Conservation (phyloP, 164 flowering plant genomes). For the Taxillus chinensis region DNA sequence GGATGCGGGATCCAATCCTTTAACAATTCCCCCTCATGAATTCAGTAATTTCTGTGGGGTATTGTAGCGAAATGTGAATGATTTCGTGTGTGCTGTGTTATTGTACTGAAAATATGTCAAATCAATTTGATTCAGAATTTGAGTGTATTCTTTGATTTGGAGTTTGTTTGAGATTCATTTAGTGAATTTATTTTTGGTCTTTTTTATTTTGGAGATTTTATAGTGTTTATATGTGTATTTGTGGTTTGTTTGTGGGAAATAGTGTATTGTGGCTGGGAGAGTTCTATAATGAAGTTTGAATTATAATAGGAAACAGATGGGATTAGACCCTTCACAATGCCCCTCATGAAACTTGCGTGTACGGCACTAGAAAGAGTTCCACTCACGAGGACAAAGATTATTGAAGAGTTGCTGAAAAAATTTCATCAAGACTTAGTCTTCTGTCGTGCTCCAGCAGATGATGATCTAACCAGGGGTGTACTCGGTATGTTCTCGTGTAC, state of each 20-base stretch:
- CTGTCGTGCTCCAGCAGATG: slow-evolving; percentile 73
- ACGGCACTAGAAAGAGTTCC: slow-evolving; percentile 97
- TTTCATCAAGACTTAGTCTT: slow-evolving; percentile 86
- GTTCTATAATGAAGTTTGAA: slow-evolving; percentile 11
- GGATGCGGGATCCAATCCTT: too few species aligned
- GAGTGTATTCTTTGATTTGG: neutral
- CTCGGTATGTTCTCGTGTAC: slow-evolving; percentile 34
- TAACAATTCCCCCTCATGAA: too few species aligned
- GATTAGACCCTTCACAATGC: slow-evolving; percentile 95
- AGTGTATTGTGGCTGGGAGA: neutral
- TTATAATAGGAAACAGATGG: slow-evolving; percentile 78
- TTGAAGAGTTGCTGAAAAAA: slow-evolving; percentile 60
- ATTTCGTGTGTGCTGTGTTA: neutral
- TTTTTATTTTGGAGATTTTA: too few species aligned
- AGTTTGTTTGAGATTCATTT: neutral
- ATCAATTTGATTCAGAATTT: neutral
- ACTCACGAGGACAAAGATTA: slow-evolving; percentile 56
- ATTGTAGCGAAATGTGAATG: too few species aligned
- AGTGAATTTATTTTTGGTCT: too few species aligned
- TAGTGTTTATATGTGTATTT: too few species aligned
- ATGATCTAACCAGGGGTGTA: slow-evolving; percentile 42
- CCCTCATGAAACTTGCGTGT: slow-evolving; percentile 91
- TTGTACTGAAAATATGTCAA: neutral
- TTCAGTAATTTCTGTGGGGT: too few species aligned
- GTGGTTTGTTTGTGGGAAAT: too few species aligned